A percentile compares a stretch with the other conserved stretches of the same genome.
phyloP scores from a whole-genome alignment of 176 grass and related monocot genomes.

The Thinopyrum elongatum region DNA sequence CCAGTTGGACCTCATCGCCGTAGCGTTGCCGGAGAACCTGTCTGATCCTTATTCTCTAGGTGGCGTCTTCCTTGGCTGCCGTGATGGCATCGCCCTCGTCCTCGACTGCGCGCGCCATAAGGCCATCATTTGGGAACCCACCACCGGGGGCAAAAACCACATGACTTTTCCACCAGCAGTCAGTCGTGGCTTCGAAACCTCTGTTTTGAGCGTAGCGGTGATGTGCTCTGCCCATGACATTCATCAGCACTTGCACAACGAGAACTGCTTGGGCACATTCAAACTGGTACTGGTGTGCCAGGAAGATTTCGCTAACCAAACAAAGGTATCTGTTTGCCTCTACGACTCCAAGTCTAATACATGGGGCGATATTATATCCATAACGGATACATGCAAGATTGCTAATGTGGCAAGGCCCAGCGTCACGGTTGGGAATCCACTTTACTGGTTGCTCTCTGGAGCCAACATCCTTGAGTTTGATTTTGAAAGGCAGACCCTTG shows the following conservation, averaged over 20 bases:
- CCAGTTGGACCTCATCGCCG: not conserved
- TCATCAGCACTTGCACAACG: not conserved
- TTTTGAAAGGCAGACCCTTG: no score
- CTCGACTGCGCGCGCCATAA: not conserved
- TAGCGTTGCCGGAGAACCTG: not conserved
- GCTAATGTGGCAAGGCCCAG: not conserved
- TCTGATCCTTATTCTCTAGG: not conserved
- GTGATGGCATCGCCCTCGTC: not conserved
- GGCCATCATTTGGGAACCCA: not conserved
- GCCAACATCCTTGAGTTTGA: no score
- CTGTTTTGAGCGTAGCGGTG: not conserved
- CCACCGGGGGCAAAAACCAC: not conserved
- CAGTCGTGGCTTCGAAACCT: not conserved
- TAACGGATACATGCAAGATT: not conserved
- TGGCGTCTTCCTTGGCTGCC: not conserved
- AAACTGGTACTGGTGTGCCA: not conserved
- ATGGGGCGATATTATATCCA: not conserved
- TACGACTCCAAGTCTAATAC: not conserved
- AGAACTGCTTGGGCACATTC: not conserved
- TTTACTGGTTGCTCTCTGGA: no score
- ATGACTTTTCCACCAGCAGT: not conserved
- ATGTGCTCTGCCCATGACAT: not conserved
- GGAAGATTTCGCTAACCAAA: not conserved
- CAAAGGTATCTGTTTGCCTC: not conserved
- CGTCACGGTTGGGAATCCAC: not conserved